phyloP scores from a whole-genome alignment of 2,329 filamentous ascomycete species.

The Myriosclerotinia curreyana region DNA sequence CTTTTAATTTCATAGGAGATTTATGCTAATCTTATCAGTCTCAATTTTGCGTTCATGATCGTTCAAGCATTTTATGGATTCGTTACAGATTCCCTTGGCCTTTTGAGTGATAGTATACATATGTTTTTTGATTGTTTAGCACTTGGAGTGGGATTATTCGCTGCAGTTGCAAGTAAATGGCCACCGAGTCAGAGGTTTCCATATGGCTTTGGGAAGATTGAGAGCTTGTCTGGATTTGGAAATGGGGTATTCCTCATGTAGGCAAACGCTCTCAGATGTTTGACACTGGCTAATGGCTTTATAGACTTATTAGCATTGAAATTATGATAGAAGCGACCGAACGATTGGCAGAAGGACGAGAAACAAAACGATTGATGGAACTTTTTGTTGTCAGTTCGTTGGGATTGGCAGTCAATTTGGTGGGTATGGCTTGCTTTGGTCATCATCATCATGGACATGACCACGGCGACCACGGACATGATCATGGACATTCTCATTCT shows the following conservation, averaged over 20 bases:
- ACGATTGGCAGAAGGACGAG: constrained; percentile 75
- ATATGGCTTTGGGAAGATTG: constrained; percentile 95
- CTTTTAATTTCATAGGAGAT: background rate
- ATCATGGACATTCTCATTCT: constrained; percentile 41
- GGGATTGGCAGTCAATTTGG: constrained; percentile 84
- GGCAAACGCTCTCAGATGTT: constrained; percentile 36
- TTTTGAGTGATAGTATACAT: constrained; percentile 97
- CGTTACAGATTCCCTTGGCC: constrained; percentile 83
- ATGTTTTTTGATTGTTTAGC: constrained; percentile 99
- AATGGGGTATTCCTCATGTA: constrained; percentile 94
- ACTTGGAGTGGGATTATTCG: constrained; percentile 82
- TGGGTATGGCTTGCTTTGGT: constrained; percentile 62
- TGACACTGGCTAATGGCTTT: constrained; percentile 26
- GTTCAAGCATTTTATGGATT: constrained; percentile 94
- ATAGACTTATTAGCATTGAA: constrained; percentile 84
- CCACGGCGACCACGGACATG: constrained; percentile 40
- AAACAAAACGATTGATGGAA: constrained; percentile 81
- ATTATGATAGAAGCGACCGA: constrained; percentile 95
- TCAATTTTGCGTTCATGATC: constrained; percentile 94
- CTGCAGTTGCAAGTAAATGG: constrained; percentile 96
- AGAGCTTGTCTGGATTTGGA: constrained; percentile 92
- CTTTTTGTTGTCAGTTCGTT: constrained; percentile 84
- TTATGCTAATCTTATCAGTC: constrained; percentile 47
- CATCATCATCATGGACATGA: constrained; percentile 45
- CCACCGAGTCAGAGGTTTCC: constrained; percentile 84